Evolutionary conservation across 768 basidiomycete species (phyloP), one percentile per base, ranked within the genome.

Genomic region (Trametes villosa): DNA sequence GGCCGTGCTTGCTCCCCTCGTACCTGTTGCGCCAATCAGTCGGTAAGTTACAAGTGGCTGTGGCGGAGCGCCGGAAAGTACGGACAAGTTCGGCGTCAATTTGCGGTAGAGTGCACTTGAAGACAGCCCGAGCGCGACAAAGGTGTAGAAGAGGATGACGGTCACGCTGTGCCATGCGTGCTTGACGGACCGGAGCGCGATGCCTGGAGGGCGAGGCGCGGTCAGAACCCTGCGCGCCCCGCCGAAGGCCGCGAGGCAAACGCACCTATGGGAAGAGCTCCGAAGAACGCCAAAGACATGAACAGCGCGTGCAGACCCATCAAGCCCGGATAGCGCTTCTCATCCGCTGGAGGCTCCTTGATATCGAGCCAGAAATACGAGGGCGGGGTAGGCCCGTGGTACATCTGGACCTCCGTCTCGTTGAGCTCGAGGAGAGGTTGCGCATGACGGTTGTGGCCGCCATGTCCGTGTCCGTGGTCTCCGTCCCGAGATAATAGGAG

Each of bases 331-430:
- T 88, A 82, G 36, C 85, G 80, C 26, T 75, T 62, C 30, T 77
- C 73, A 22, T 73, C 73, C 9, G 74, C 69, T 57, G 78, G 82
- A 8, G 70, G 72, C 49, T 81, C 79, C 34, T 89, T 86, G 70
- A 87, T 82, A 72, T 96, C 94, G 64, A 89, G 82, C 15, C 89
- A 86, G 73, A 86, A 93, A 73, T 94, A 96, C 2, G 92, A 94
- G 0, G 87, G 85, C 0, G 91, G 91, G 0, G 88, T 90, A 0
- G 87, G 86, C 0, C 77, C 71, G 71, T 95, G 92, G 56, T 77
- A 74, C 64, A 83, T 70, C 31, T 84, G 76, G 48, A 94, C 75
- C 54, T 89, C 85, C 0, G 90, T 89, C 70, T 95, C 94, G 72
- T 96, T 92, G 56, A 96, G 77, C 60, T 82, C 76, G n/a, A 79